Evolutionary conservation across 495 filamentous ascomycete genomes (phyloP).

Genomic region (Trichoderma reesei): DNA sequence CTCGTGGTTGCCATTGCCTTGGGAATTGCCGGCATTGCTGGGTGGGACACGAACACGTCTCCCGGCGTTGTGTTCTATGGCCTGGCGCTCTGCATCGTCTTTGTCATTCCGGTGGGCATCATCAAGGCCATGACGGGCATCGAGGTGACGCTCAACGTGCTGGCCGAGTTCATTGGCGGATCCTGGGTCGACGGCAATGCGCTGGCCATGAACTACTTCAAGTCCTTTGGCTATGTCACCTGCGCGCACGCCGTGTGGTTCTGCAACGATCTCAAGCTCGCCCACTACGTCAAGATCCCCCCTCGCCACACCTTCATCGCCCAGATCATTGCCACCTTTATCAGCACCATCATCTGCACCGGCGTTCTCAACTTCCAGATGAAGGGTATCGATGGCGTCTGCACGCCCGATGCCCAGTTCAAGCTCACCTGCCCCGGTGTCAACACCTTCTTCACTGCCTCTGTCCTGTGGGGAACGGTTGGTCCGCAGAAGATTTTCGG

Average conservation of each 20-base stretch:
- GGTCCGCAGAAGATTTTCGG: constrained; percentile 31
- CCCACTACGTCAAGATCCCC: constrained; percentile 33
- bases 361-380: constrained; percentile 32
- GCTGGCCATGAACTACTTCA: constrained; percentile 34
- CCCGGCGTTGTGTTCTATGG: constrained; percentile 30
- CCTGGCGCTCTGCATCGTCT: constrained; percentile 26
- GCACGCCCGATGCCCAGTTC: constrained; percentile 26
- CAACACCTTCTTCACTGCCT: constrained; percentile 32
- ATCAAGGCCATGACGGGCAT: constrained; percentile 31
- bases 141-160: constrained; percentile 27
- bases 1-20: constrained; percentile 22
- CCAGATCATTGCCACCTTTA: constrained; percentile 26
- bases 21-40: constrained; percentile 24
- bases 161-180: constrained; percentile 34
- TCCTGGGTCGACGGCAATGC: constrained; percentile 25
- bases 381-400: constrained; percentile 26
- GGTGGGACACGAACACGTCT: constrained; percentile 28
- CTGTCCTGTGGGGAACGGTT: constrained; percentile 32
- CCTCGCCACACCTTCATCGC: constrained; percentile 29
- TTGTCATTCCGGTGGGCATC: constrained; percentile 30
- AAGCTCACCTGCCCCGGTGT: constrained; percentile 29
- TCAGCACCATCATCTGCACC: constrained; percentile 26
- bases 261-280: constrained; percentile 32
- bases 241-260: constrained; percentile 25
- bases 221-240: constrained; percentile 30